Conservation (phyloP, 2,329 filamentous ascomycete species). For the Sporothrix euskadiensis region DNA sequence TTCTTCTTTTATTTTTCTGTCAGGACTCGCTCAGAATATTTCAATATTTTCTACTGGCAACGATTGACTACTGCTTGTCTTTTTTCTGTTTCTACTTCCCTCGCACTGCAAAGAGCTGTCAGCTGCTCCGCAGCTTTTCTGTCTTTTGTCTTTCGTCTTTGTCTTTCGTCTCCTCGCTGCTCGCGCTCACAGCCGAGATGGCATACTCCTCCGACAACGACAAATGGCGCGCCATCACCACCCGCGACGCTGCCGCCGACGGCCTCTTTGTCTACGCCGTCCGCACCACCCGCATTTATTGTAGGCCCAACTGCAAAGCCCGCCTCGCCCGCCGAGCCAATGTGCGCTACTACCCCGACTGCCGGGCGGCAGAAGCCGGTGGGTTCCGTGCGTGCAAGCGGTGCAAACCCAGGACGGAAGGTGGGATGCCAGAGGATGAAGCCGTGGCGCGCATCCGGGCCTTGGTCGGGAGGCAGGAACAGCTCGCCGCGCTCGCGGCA, state of each 20-base stretch:
- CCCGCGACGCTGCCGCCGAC: slow-evolving; percentile 42
- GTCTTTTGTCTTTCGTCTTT: neutral
- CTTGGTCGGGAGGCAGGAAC: slow-evolving; percentile 33
- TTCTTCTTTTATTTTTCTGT: neutral
- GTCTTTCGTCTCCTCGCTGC: neutral
- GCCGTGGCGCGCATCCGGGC: slow-evolving; percentile 47
- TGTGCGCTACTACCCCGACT: slow-evolving; percentile 54
- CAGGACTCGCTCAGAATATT: no score
- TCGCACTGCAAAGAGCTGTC: neutral
- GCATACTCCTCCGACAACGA: slow-evolving; percentile 34
- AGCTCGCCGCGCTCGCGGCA: slow-evolving; percentile 32
- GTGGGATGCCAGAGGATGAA: slow-evolving; percentile 46
- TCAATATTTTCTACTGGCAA: neutral
- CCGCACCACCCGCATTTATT: slow-evolving; percentile 54
- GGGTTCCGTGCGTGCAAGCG: slow-evolving; percentile 61
- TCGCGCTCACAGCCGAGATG: neutral
- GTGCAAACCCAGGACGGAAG: slow-evolving; percentile 49
- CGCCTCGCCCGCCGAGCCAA: slow-evolving; percentile 63
- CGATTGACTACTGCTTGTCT: neutral
- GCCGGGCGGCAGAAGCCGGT: slow-evolving; percentile 47
- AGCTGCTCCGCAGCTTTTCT: neutral
- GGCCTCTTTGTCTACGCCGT: slow-evolving; percentile 49
- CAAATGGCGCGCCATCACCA: slow-evolving; percentile 43
- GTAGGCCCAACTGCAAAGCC: slow-evolving; percentile 61
- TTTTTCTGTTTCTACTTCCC: neutral